Conservation (phyloP, 768 basidiomycete species). For the Cystobasidium ongulense region DNA sequence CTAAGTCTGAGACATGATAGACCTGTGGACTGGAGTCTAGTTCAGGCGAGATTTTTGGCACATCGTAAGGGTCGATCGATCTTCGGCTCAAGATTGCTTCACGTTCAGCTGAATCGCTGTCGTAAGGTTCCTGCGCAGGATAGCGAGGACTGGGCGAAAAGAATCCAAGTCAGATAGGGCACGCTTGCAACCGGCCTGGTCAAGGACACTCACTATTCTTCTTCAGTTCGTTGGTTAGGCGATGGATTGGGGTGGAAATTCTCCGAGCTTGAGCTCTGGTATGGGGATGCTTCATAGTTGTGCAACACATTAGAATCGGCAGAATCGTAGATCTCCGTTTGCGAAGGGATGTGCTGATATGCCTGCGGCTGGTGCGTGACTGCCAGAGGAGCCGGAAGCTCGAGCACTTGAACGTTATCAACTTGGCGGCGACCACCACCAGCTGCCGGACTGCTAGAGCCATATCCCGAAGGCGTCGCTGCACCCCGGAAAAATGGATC, state of each 20-base stretch:
- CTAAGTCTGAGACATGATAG: background rate
- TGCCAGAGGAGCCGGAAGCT: constrained; percentile 45
- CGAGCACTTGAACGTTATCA: constrained; percentile 41
- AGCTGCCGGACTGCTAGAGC: constrained; percentile 34
- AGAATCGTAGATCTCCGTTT: constrained; percentile 9
- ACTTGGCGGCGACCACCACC: constrained; percentile 30
- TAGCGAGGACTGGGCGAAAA: constrained; percentile 13
- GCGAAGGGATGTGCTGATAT: constrained; percentile 26
- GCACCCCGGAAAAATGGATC: constrained; percentile 32
- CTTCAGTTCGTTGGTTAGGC: constrained; percentile 8
- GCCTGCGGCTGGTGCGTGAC: constrained; percentile 25
- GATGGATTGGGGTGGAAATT: constrained; percentile 4
- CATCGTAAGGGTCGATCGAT: constrained; percentile 6
- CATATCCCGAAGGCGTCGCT: constrained; percentile 42
- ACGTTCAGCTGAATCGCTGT: constrained; percentile 34
- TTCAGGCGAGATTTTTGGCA: background rate
- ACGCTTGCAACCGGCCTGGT: background rate
- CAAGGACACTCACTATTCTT: constrained; percentile 36
- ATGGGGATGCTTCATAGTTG: constrained; percentile 28
- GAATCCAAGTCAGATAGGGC: background rate
- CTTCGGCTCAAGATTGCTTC: constrained; percentile 33
- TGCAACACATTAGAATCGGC: constrained; percentile 15
- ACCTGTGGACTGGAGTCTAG: background rate
- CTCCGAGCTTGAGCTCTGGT: constrained; percentile 27
- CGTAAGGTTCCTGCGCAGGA: constrained; percentile 18